Evolutionary conservation across 768 basidiomycete species (phyloP), one percentile per base, ranked within the genome.

Genomic region (Tephrocybe sp.): DNA sequence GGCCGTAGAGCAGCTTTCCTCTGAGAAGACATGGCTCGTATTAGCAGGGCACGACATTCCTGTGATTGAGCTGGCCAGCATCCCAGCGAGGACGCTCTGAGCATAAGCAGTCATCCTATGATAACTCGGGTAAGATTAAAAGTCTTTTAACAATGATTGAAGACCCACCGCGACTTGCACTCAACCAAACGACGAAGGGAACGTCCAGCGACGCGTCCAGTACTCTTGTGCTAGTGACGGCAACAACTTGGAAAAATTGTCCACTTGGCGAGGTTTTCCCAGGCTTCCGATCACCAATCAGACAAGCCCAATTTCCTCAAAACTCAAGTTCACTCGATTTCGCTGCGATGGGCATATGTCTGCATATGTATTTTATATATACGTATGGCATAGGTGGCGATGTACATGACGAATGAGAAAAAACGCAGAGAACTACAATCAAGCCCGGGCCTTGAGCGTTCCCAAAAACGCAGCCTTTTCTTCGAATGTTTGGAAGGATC

Each of bases 401-500:
- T 30, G 11, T 30, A 30, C 67, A 70, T 59, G 60, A 65, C 53
- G 39, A 48, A 59, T 64, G 60, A 65, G 69, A 72, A 67, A 67
- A 67, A 58, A 65, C 62, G 65, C 72, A 73, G 46, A 50, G 50
- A 43, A 47, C 15, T 63, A 68, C 55, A 63, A 75, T 85, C 72
- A 90, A 71, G 82, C 83, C 66, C 80, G 82, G 69, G 80, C 81
- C 77, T 93, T 93, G 84, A 92, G 90, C 66, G 90, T 84, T 72
- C 91, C 91, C 71, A 93, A 65, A 85, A 98, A 98, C 68, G 91
- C 86, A 61, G 81, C 78, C 84, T 98, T 98, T 86, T 98, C 96
- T 76, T 91, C 90, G 77, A 81, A 79, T 43, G 93, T 94, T 81
- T 98, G 94, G 93, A 95, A 97, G 42, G 89, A 86, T 65, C 94